Percentiles rank a stretch among this genome's conserved stretches.
These are phyloP conservation scores for Cyclotella atomus DNA, from an alignment of 108 stramenopile species.

Conservation along the genomic window DNA sequence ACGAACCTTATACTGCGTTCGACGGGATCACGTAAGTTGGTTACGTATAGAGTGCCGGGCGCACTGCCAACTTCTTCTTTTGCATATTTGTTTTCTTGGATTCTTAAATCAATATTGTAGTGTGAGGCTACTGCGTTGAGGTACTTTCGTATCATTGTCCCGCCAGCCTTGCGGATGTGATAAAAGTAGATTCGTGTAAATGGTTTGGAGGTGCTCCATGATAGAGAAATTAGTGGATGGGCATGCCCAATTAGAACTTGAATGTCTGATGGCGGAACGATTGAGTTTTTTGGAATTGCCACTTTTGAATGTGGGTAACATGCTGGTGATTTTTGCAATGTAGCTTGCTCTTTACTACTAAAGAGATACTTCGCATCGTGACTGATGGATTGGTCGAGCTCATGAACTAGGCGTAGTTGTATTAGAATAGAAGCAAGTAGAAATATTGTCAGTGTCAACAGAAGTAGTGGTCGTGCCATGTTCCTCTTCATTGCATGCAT, in stretches of 20 bases:
- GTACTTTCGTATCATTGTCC: constrained; percentile 50
- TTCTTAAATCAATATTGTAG: constrained; percentile 15
- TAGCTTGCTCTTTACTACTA: not conserved
- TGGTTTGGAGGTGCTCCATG: constrained; percentile 1
- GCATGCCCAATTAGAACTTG: not conserved
- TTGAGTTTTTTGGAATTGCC: not conserved
- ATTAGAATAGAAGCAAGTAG: not conserved
- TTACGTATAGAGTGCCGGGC: constrained; percentile 35
- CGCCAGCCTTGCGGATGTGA: constrained; percentile 48
- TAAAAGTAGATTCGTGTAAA: constrained; percentile 43
- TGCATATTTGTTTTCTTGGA: constrained; percentile 35
- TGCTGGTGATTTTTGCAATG: constrained; percentile 8
- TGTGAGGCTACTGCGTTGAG: constrained; percentile 27
- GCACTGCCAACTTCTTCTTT: constrained; percentile 36
- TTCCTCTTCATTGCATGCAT: constrained; percentile 5
- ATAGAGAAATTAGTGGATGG: not conserved
- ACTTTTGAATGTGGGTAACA: constrained; percentile 32
- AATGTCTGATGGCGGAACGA: not conserved
- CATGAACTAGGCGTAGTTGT: not conserved
- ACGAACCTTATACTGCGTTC: constrained; percentile 39
- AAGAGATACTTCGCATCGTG: no score
- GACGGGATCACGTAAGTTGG: constrained; percentile 42
- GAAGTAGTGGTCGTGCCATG: not conserved
- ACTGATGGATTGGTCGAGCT: not conserved
- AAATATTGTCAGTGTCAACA: not conserved